Percentiles rank a stretch among this genome's conserved stretches.
Evolutionary conservation across 225 moss, liverwort and hornwort genomes (phyloP).

Genomic region (Ulota crispa): DNA sequence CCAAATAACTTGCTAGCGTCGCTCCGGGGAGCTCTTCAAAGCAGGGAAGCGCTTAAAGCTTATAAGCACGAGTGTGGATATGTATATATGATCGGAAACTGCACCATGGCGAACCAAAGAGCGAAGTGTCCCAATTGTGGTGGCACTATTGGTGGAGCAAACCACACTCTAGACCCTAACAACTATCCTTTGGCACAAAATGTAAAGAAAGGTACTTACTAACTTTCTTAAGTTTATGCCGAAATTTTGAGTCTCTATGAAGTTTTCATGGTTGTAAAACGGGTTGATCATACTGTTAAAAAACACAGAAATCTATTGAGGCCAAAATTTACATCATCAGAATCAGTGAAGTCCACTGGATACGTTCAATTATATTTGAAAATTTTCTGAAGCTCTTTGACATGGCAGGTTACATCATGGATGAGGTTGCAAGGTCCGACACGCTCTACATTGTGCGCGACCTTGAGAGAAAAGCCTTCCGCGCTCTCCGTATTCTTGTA

Average conservation of each 20-base stretch:
- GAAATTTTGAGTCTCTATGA: background rate
- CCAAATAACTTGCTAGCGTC: slow-evolving; percentile 41
- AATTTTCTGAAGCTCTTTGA: background rate
- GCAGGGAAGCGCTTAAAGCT: slow-evolving; percentile 16
- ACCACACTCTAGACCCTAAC: slow-evolving; percentile 2
- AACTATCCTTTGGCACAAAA: background rate
- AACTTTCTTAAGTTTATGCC: background rate
- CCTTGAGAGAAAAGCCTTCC: slow-evolving; percentile 35
- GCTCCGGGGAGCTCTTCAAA: slow-evolving; percentile 17
- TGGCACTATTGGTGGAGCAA: slow-evolving; percentile 39
- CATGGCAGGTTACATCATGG: slow-evolving; percentile 49
- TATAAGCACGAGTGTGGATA: slow-evolving; percentile 43
- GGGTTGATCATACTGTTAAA: background rate
- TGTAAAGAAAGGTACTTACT: slow-evolving; percentile 33
- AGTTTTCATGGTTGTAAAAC: background rate
- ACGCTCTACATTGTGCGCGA: slow-evolving; percentile 32
- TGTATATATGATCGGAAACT: slow-evolving; percentile 47
- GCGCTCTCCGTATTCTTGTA: slow-evolving; percentile 43
- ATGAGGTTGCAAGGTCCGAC: slow-evolving; percentile 42
- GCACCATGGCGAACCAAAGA: slow-evolving; percentile 36
- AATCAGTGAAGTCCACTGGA: background rate
- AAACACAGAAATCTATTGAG: background rate
- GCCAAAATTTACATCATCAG: background rate
- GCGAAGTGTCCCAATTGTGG: slow-evolving; percentile 44
- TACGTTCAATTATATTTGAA: background rate